Base-by-base conservation (phyloP, 306 rosid species). In the Urtica urens region DNA sequence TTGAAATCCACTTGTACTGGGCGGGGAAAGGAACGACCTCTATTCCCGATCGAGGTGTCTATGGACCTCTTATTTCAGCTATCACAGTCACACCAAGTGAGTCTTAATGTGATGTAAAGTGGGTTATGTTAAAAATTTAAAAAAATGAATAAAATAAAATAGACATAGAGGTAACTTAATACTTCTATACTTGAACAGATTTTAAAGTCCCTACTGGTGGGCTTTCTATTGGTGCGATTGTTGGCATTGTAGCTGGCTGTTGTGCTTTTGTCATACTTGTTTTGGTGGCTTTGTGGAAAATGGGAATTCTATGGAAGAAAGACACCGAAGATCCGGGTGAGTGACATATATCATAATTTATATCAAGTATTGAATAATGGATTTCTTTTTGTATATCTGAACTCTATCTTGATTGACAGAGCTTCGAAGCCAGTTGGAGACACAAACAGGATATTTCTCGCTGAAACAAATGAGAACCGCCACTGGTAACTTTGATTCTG, bases 61-160 rank as follows among this genome's bases (percentile, higher is more conserved):
- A 81, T 60, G 95, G 93, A 59, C 95, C 93, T 73, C 80, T 86
- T 26, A 86, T 86, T 68, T 78, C 87, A 49, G 88, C 85, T 15
- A 76, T 86, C 49, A 54, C 77, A 2, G 77, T 86, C 49, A 73
- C 82, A 37, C 76, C 93, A 53, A 76, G 95, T 81, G 66, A 63
- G 39, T 16, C n/a, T 60, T 24, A 16, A 8, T 43, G 15, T 12
- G 11, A 21, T 23, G 1, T 10, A 20, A 4, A 23, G n/a, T 45
- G 49, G 14, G 15, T 5, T 10, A 1, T 40, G 46, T 18, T 28
- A 16, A 14, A 11, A 22, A 57, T 49, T 49, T 43, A 29, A 34
- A 25, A n/a, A n/a, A n/a, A n/a, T n/a, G n/a, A n/a, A n/a, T n/a
- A n/a, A n/a, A n/a, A n/a, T n/a, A n/a, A n/a, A n/a, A n/a, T n/a